Conservation (phyloP, 2,329 filamentous ascomycete genomes). For the Sclerotinia nivalis region DNA sequence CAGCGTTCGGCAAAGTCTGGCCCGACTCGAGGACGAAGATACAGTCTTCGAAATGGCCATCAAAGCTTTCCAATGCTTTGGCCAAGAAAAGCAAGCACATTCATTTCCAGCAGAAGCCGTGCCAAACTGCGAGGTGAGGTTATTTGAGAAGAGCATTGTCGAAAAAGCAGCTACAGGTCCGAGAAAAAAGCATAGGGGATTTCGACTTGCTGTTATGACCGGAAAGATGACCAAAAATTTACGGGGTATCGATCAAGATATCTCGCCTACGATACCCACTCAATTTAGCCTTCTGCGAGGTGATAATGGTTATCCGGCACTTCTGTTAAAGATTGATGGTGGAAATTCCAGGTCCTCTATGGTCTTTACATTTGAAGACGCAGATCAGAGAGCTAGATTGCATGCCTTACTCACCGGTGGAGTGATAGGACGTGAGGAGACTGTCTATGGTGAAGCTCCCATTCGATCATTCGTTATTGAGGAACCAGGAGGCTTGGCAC, state of each 20-base stretch:
- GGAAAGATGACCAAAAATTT: conserved; percentile 75
- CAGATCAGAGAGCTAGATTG: conserved; percentile 68
- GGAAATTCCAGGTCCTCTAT: conserved; percentile 56
- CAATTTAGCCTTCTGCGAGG: conserved; percentile 76
- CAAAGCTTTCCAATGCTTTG: conserved; percentile 77
- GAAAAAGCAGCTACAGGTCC: conserved; percentile 72
- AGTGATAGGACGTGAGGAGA: conserved; percentile 66
- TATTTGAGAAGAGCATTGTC: conserved; percentile 72
- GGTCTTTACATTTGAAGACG: conserved; percentile 74
- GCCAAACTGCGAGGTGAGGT: conserved; percentile 66
- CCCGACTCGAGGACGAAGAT: conserved; percentile 67
- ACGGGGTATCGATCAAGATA: conserved; percentile 71
- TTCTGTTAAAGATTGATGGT: conserved; percentile 63
- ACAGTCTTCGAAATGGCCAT: conserved; percentile 69
- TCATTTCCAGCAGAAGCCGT: conserved; percentile 76
- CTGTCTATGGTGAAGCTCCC: conserved; percentile 67
- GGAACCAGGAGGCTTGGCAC: conserved; percentile 45
- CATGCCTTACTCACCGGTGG: conserved; percentile 75
- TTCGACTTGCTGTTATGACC: conserved; percentile 75
- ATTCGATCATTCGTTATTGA: conserved; percentile 65
- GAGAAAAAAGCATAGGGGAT: conserved; percentile 74
- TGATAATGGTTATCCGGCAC: conserved; percentile 65
- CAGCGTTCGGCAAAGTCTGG: conserved; percentile 71
- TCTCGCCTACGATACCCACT: conserved; percentile 65
- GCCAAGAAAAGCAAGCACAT: conserved; percentile 66